Evolutionary conservation across 164 flowering plant species (phyloP).

Genomic region (Vitis riparia): DNA sequence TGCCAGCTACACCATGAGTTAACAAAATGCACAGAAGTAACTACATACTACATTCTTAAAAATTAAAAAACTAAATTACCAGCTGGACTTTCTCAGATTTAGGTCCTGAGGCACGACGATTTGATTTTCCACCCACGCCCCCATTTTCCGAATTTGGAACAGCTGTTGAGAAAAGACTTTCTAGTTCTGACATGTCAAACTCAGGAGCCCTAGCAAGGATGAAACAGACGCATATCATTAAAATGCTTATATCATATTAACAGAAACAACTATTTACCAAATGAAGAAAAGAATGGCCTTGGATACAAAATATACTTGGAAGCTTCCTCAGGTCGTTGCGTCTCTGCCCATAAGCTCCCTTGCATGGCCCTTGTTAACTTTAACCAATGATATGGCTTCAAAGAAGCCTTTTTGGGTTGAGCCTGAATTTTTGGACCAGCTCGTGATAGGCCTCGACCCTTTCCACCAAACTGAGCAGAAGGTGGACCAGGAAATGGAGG

Average conservation of each 20-base stretch:
- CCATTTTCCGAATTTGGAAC: constrained; percentile 58
- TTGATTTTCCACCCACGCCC: constrained; percentile 44
- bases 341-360: constrained; percentile 58
- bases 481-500: constrained; percentile 51
- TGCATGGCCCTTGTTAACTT: constrained; percentile 52
- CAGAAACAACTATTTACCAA: not conserved
- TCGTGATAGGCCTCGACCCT: constrained; percentile 31
- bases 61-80: constrained; percentile 40
- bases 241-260: not conserved
- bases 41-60: constrained; percentile 3
- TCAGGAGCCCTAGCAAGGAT: constrained; percentile 75
- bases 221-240: constrained; percentile 6
- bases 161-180: constrained; percentile 82
- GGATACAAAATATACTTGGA: constrained; percentile 25
- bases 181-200: constrained; percentile 93
- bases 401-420: constrained; percentile 32
- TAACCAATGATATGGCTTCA: constrained; percentile 54
- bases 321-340: constrained; percentile 45
- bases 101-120: constrained; percentile 47
- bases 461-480: constrained; percentile 25
- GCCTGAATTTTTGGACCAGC: constrained; percentile 17
- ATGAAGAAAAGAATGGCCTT: not conserved
- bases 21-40: not conserved
- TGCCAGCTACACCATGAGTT: not conserved
- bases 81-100: constrained; percentile 87